These are phyloP conservation scores for Aotearoamyces nothofagi DNA, from an alignment of 2,329 filamentous ascomycete genomes.

Conservation along the genomic window DNA sequence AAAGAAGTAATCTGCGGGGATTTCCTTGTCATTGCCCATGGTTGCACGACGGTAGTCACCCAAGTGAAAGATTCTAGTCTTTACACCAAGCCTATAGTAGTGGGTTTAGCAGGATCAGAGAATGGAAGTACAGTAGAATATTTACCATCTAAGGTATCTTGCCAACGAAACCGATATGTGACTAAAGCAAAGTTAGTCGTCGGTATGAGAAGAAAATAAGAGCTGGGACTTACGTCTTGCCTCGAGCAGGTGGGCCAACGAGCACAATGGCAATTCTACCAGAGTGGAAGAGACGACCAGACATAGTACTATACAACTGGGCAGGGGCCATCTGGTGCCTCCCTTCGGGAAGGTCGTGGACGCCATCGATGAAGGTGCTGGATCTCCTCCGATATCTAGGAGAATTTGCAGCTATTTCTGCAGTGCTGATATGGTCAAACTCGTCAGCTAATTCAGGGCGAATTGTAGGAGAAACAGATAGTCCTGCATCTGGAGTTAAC, in stretches of 20 bases:
- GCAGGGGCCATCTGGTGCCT: slow-evolving; percentile 67
- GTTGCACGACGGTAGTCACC: slow-evolving; percentile 93
- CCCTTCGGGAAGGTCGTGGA: slow-evolving; percentile 81
- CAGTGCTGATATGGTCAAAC: slow-evolving; percentile 41
- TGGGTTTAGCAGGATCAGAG: slow-evolving; percentile 1
- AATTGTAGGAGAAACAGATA: no score
- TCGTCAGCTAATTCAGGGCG: slow-evolving; percentile 3
- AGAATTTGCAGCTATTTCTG: slow-evolving; percentile 82
- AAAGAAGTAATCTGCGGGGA: slow-evolving; percentile 96
- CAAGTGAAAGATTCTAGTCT: slow-evolving; percentile 93
- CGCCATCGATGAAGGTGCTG: slow-evolving; percentile 92
- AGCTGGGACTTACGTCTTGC: slow-evolving; percentile 71
- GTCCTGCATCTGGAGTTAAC: no score
- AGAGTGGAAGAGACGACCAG: slow-evolving; percentile 89
- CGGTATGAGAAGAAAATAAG: no score
- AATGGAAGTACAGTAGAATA: slow-evolving; percentile 3
- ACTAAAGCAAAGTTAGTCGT: no score
- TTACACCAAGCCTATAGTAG: slow-evolving; percentile 66
- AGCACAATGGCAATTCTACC: slow-evolving; percentile 95
- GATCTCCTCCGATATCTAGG: slow-evolving; percentile 83
- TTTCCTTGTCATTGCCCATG: slow-evolving; percentile 65
- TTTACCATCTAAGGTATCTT: slow-evolving; percentile 78
- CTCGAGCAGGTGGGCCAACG: slow-evolving; percentile 84
- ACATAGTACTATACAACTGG: slow-evolving; percentile 97
- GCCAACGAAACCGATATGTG: slow-evolving; percentile 94